Conservation (phyloP, 2,329 filamentous ascomycete species). For the Diaporthe citrichinensis region DNA sequence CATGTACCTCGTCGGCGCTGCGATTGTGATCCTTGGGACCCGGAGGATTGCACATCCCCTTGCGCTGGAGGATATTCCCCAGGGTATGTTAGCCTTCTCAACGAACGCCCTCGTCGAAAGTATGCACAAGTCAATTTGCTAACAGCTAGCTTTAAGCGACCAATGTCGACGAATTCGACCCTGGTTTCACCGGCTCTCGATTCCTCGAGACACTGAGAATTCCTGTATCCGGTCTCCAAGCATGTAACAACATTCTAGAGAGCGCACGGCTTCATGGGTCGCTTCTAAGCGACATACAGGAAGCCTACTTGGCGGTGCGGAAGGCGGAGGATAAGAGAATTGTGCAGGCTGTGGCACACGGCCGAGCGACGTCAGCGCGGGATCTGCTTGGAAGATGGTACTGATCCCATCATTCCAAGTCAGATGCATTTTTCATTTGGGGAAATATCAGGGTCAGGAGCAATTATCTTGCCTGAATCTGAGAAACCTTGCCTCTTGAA, state of each 20-base stretch:
- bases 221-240: not conserved
- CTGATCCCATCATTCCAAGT: not conserved
- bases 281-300: too few species aligned
- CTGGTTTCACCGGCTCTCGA: not conserved
- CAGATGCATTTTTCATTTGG: not conserved
- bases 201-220: not conserved
- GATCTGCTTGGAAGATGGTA: constrained; percentile 9
- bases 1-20: not conserved
- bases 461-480: too few species aligned
- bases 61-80: not conserved
- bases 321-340: not conserved
- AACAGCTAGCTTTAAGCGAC: not conserved
- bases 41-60: not conserved
- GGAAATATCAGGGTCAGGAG: not conserved
- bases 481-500: not conserved
- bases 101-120: fast-evolving
- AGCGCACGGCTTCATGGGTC: not conserved
- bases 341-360: not conserved
- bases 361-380: not conserved
- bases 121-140: not conserved
- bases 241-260: not conserved
- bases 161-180: not conserved
- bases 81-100: not conserved
- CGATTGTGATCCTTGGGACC: not conserved
- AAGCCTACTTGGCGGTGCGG: not conserved